Base-by-base conservation (phyloP, 768 basidiomycete species). In the Sarcodon sp. region DNA sequence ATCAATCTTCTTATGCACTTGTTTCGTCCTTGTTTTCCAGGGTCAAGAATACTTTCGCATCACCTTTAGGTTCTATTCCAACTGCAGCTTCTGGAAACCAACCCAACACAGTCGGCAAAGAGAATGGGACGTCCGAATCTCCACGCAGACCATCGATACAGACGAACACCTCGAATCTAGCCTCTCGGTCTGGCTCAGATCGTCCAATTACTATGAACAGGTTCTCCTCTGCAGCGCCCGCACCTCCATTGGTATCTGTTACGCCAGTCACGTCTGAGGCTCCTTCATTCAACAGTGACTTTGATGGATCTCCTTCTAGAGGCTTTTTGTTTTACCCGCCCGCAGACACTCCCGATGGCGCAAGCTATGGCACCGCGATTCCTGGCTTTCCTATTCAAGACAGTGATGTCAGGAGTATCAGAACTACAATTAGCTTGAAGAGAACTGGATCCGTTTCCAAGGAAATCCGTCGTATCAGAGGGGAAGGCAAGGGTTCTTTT, bases 361-460 rank as follows among this genome's bases (percentile, higher is more conserved):
- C 73, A 34, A 68, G 71, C 3, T 79, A 83, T 62, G 82, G 80
- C 13, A 83, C 80, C 1, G 74, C 80, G 18, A 92, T 96, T 34
- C 92, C 92, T 35, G 92, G 92, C 0, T 96, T 96, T 55, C 87
- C 91, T 2, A 87, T 96, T 7, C 83, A 78, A 49, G 92, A 94
- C 43, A 60, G 57, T 57, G 92, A 96, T 62, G 80, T 89, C 21
- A 73, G 90, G 46, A 92, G 91, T 58, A 76, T 92, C 57, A 79
- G 81, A 55, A 91, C 87, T 6, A 67, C 79, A 18, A 44, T 47
- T 11, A 87, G 83, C 59, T 58, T 81, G 38, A 83, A 87, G 54
- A 69, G 82, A 53, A 83, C 83, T 6, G 82, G 75, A 16, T 91
- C 88, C 8, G 92, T 92, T 0, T 91, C 88, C 13, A 91, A 91